Base-by-base conservation (phyloP, 2,329 filamentous ascomycete species). In the Cryphonectria japonica region DNA sequence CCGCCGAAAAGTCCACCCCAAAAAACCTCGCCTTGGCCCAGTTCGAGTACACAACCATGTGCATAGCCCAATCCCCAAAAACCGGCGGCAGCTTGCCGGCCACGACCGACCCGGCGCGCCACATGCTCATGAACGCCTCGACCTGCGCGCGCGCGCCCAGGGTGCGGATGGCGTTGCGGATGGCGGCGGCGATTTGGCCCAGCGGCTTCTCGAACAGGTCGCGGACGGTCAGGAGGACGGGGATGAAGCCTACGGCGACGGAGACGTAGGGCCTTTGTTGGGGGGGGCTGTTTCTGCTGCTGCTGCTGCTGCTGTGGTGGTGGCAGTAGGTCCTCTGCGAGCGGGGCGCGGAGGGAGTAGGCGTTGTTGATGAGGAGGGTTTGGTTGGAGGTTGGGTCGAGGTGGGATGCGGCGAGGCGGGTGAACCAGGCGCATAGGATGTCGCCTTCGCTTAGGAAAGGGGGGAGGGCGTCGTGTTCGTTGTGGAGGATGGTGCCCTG, bases 101-200 rank as follows among this genome's bases (percentile, higher is more conserved):
- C 19, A 74, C 14, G 73, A 71, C 67, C 19, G 74, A 73, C 46
- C 73, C 69, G 6, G 46, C 34, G 2, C 77, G 76, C 57, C 77
- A 70, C 65, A 78, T 74, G 29, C 75, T 72, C n/a, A 74, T 76
- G 73, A 78, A 81, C 59, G 78, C 82, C 71, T 82, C 78, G 64
- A 80, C 74, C 74, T 82, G 81, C 3, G 69, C 75, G 2, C 77
- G 74, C 3, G 79, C 78, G 22, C 78, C 78, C 61, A 78, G 79
- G 68, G 77, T 75, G 22, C 69, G 71, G 68, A 82, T 79, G 5
- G 76, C 69, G 2, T 70, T 68, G 22, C 80, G 77, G 37, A 82
- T 75, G 34, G 72, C 43, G 8, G 70, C 69, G 1, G 78, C 80
- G 1, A 76, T 71, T 57, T 75, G 74, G 71, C 77, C 75, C 14